Percentiles rank a stretch among this genome's conserved stretches.
These are phyloP conservation scores for Candida frijolesensis DNA, from an alignment of 1,139 yeast species.

Conservation along the genomic window DNA sequence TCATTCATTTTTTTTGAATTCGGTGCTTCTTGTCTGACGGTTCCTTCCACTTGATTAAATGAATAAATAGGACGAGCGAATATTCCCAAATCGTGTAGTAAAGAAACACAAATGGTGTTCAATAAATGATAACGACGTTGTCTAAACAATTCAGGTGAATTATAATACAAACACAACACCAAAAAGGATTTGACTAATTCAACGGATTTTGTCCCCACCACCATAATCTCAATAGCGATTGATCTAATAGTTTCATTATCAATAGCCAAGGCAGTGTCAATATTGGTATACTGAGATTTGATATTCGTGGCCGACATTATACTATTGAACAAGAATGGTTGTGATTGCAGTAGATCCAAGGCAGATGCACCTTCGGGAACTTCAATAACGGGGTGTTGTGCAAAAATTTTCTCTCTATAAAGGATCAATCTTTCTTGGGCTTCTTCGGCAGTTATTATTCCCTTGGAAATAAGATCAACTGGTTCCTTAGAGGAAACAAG, in stretches of 20 bases:
- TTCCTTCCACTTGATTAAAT: constrained; percentile 39
- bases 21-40: constrained; percentile 22
- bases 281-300: constrained; percentile 30
- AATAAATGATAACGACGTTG: constrained; percentile 77
- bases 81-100: constrained; percentile 77
- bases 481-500: constrained; percentile 25
- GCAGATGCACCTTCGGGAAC: constrained; percentile 47
- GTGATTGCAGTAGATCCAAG: constrained; percentile 48
- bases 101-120: constrained; percentile 63
- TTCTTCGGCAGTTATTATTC: constrained; percentile 50
- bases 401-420: constrained; percentile 43
- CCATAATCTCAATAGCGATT: constrained; percentile 62
- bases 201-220: constrained; percentile 70
- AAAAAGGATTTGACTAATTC: constrained; percentile 68
- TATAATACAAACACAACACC: constrained; percentile 75
- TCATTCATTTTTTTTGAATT: constrained; percentile 12
- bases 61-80: constrained; percentile 49
- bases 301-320: constrained; percentile 65
- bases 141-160: constrained; percentile 78
- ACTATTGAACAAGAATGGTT: constrained; percentile 65
- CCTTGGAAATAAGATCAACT: constrained; percentile 50
- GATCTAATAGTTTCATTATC: constrained; percentile 63
- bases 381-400: constrained; percentile 55
- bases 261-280: constrained; percentile 38
- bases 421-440: constrained; percentile 48